Base-by-base conservation (phyloP, 306 rosid genomes). In the Vigna unguiculata region DNA sequence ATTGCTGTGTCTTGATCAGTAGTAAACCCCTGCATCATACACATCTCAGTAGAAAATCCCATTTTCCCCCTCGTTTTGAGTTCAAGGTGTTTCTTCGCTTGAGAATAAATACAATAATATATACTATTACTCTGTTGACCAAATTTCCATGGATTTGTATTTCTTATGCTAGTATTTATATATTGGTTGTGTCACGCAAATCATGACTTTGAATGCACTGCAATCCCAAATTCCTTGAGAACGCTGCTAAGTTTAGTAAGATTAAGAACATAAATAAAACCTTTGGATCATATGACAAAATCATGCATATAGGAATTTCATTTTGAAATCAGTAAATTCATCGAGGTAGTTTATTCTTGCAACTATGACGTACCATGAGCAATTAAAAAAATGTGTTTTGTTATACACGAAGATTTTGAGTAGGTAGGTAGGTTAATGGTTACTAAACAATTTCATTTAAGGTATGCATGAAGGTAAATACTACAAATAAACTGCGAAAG, bases 1-100 rank as follows among this genome's bases (percentile, higher is more conserved):
- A 95, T 36, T 69, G 96, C 96, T 66, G 71, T 77, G 7, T 90
- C 93, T 57, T 95, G 96, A 86, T 95, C 98, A 69, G 98, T 95
- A 81, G 53, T 46, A 88, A 90, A 92, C 4, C 89, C 97, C 97
- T 95, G 86, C 78, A 78, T 65, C 49, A 59, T 53, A 73, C 62
- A 72, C 21, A 84, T 64, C 67, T 75, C 72, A 77, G 45, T 25
- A 43, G 75, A 68, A 3, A 77, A 80, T 81, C 68, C 65, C 70
- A 36, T 67, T 59, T 28, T 41, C 28, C 25, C 69, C 55, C 34
- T 74, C 52, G 54, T 47, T 43, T 43, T 61, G 7, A 11, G 53
- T 52, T 43, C 71, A 83, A 79, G 67, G 48, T 28, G 52, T 66
- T 21, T 48, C 9, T 71, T 65, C 67, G 25, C 75, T 78, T 46